A percentile compares a stretch with the other conserved stretches of the same genome.
Conservation (phyloP, 1,139 yeast species). For the Zhuliangozyma parablackwelliae region DNA sequence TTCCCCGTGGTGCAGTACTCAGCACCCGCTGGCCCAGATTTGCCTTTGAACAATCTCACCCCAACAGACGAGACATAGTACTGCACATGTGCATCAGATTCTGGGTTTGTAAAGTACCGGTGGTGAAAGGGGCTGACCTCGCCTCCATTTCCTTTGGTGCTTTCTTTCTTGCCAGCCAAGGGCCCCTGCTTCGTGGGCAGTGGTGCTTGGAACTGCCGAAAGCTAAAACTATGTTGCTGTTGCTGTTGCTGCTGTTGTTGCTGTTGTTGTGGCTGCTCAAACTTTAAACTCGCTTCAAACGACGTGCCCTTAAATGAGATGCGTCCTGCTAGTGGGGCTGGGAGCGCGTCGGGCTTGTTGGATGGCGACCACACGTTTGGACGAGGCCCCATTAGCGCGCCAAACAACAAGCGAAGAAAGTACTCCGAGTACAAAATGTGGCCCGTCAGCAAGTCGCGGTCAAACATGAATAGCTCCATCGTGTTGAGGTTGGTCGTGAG, state of each 20-base stretch:
- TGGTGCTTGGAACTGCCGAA: conserved; percentile 1
- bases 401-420: conserved; percentile 62
- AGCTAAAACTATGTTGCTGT: background rate
- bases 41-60: conserved; percentile 51
- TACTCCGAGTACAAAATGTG: conserved; percentile 61
- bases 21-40: conserved; percentile 23
- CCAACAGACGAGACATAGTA: conserved; percentile 72
- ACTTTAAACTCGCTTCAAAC: background rate
- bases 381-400: conserved; percentile 54
- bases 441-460: conserved; percentile 59
- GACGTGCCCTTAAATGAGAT: too few relatives aligned
- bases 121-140: conserved; percentile 67
- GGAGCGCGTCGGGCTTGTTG: conserved; percentile 25
- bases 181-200: background rate
- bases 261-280: background rate
- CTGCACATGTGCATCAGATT: conserved; percentile 76
- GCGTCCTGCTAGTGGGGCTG: background rate
- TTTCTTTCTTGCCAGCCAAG: too few relatives aligned
- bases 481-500: conserved; percentile 58
- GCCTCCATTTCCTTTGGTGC: background rate
- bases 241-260: too few relatives aligned
- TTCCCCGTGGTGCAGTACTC: conserved; percentile 63
- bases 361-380: conserved; percentile 71
- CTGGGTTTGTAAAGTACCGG: conserved; percentile 81
- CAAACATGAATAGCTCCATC: conserved; percentile 67